Percentiles rank a stretch among this genome's conserved stretches.
Evolutionary conservation across 352 stramenopile species (phyloP).

Genomic region (Pythium sp.): DNA sequence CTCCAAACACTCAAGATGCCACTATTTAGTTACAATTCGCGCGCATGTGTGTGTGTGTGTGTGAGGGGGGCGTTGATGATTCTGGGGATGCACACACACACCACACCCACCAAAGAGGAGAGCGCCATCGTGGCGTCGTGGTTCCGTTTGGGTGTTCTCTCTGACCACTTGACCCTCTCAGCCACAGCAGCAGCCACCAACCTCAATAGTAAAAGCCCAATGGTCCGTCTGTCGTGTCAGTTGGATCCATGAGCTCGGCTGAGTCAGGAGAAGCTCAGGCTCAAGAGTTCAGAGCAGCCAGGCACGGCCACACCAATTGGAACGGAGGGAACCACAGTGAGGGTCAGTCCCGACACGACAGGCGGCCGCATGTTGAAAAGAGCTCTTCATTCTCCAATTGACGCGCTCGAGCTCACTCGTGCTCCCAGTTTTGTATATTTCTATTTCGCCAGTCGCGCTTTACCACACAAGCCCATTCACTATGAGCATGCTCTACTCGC

Average conservation of each 20-base stretch:
- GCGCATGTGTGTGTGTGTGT: neutral
- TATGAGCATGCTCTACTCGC: slow-evolving; percentile 7
- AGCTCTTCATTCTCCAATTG: slow-evolving; percentile 11
- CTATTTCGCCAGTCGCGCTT: neutral
- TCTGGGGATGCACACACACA: neutral
- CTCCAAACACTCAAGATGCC: neutral
- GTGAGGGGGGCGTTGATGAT: neutral
- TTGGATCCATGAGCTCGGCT: neutral
- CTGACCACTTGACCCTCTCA: neutral
- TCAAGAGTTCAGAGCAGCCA: slow-evolving; percentile 8
- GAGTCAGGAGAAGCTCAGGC: slow-evolving; percentile 1
- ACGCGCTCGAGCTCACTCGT: neutral
- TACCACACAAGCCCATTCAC: too few relatives aligned
- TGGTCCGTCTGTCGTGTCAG: neutral
- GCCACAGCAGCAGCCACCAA: neutral
- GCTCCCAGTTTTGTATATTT: neutral
- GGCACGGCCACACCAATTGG: neutral
- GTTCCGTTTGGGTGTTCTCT: neutral
- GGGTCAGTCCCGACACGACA: neutral
- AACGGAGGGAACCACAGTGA: neutral
- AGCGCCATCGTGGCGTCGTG: neutral
- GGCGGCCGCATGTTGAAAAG: neutral
- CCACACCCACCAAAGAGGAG: neutral
- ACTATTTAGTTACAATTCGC: too few relatives aligned
- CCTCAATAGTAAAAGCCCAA: neutral